Evolutionary conservation across 2,329 filamentous ascomycete species (phyloP).

Genomic region (Clonostachys solani): DNA sequence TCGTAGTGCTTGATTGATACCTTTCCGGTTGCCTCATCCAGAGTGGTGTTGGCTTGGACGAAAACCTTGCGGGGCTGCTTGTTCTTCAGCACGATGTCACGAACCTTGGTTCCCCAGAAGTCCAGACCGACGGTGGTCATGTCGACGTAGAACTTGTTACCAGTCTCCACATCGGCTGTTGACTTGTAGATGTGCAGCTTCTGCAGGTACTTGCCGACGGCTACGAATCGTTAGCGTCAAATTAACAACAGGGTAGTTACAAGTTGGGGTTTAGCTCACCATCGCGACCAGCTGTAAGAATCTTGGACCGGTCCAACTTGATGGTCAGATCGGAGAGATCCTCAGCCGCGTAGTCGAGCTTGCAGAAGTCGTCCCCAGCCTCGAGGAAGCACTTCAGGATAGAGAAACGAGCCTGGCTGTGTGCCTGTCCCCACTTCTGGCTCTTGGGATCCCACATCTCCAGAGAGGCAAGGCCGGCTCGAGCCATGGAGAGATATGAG

Average conservation of each 20-base stretch:
- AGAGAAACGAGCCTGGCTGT: slow-evolving; percentile 87
- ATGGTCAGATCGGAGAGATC: slow-evolving; percentile 80
- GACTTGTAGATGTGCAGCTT: slow-evolving; percentile 91
- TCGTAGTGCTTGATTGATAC: slow-evolving; percentile 85
- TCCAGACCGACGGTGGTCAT: slow-evolving; percentile 79
- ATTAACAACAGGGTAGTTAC: neutral
- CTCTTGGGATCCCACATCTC: slow-evolving; percentile 94
- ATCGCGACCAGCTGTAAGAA: slow-evolving; percentile 74
- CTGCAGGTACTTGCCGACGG: slow-evolving; percentile 82
- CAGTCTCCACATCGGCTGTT: slow-evolving; percentile 76
- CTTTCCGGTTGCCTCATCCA: slow-evolving; percentile 63
- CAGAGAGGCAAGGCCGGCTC: slow-evolving; percentile 81
- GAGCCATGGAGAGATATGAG: slow-evolving; percentile 89
- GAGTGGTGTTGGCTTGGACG: slow-evolving; percentile 85
- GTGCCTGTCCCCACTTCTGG: slow-evolving; percentile 87
- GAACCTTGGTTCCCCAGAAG: slow-evolving; percentile 79
- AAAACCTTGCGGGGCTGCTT: slow-evolving; percentile 88
- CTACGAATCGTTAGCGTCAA: slow-evolving; percentile 28
- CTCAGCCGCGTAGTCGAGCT: slow-evolving; percentile 67
- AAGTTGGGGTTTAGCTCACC: slow-evolving; percentile 26
- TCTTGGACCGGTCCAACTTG: slow-evolving; percentile 79
- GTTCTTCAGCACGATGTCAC: slow-evolving; percentile 70
- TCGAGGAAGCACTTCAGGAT: slow-evolving; percentile 83
- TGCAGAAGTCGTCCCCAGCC: slow-evolving; percentile 83
- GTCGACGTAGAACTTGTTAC: slow-evolving; percentile 74